Percentiles rank a stretch among this genome's conserved stretches.
Evolutionary conservation across 257 asterid genomes (phyloP).

Genomic region (Craterostigma plantagineum): DNA sequence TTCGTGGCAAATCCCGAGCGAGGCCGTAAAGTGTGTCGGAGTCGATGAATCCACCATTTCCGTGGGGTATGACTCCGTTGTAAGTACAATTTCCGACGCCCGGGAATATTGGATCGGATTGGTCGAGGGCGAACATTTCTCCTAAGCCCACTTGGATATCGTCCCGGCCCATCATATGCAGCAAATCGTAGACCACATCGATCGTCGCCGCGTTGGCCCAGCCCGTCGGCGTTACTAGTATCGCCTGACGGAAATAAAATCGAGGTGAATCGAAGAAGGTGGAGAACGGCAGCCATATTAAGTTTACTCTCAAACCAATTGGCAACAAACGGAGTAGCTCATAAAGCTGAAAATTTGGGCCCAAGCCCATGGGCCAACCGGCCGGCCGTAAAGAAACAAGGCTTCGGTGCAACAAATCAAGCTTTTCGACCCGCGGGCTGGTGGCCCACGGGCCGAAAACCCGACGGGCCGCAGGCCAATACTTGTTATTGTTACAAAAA

Average conservation of each 20-base stretch:
- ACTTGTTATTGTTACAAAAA: too few species aligned
- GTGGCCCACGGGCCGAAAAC: too few species aligned
- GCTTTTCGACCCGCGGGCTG: too few species aligned
- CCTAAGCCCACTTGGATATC: slow-evolving; percentile 79
- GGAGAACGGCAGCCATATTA: too few species aligned
- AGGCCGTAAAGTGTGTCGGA: slow-evolving; percentile 74
- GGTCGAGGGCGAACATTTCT: slow-evolving; percentile 43
- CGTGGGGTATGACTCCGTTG: slow-evolving; percentile 57
- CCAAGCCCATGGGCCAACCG: too few species aligned
- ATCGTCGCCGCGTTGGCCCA: slow-evolving; percentile 89
- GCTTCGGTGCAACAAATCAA: too few species aligned
- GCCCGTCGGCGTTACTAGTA: slow-evolving; percentile 64
- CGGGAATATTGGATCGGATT: slow-evolving; percentile 24
- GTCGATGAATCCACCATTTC: slow-evolving; percentile 70
- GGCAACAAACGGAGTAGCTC: too few species aligned
- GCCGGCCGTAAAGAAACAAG: too few species aligned
- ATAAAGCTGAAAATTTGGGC: too few species aligned
- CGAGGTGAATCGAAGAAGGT: neutral
- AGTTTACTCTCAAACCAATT: too few species aligned
- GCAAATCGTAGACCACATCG: slow-evolving; percentile 56
- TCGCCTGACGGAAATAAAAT: slow-evolving; percentile 24
- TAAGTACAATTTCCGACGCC: slow-evolving; percentile 71
- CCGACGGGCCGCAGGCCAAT: too few species aligned
- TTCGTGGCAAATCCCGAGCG: slow-evolving; percentile 62
- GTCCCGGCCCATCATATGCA: slow-evolving; percentile 95